Conservation (phyloP, 2,329 filamentous ascomycete species). For the Phaeomoniella chlamydospora region DNA sequence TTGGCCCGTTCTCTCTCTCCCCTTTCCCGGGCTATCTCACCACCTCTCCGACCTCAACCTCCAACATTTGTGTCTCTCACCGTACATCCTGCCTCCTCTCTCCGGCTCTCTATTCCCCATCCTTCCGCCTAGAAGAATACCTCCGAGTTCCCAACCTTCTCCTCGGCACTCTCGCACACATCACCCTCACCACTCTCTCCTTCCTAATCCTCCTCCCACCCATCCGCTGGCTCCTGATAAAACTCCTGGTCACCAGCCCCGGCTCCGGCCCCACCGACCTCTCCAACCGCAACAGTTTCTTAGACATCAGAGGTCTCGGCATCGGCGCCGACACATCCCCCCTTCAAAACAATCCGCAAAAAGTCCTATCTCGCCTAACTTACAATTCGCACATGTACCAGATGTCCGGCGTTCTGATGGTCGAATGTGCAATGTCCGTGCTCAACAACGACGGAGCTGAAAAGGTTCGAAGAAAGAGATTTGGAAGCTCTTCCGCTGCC, state of each 20-base stretch:
- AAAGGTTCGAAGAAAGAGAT: too few species aligned
- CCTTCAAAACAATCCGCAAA: constrained; percentile 16
- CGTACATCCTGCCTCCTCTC: constrained; percentile 44
- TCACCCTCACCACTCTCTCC: constrained; percentile 29
- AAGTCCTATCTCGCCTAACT: constrained; percentile 24
- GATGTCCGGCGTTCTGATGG: constrained; percentile 26
- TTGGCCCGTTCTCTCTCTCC: constrained; percentile 38
- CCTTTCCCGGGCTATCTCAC: constrained; percentile 47
- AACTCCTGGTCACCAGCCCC: constrained; percentile 32
- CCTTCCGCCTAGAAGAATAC: constrained; percentile 44
- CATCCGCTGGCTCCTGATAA: constrained; percentile 35
- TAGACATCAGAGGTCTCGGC: constrained; percentile 27
- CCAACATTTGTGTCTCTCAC: constrained; percentile 43
- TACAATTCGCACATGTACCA: constrained; percentile 27
- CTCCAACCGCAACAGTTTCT: constrained; percentile 19
- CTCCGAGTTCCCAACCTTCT: constrained; percentile 35
- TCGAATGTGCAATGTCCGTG: constrained; percentile 29
- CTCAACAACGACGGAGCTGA: constrained; percentile 24
- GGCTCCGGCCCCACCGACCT: constrained; percentile 34
- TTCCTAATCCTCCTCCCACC: constrained; percentile 35
- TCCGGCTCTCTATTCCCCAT: constrained; percentile 41
- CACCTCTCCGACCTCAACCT: constrained; percentile 34
- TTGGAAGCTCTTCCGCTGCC: too few species aligned
- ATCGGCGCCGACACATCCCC: constrained; percentile 23
- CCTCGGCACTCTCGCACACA: constrained; percentile 32